Evolutionary conservation across 2,329 filamentous ascomycete species (phyloP).

Genomic region (Trichoderma atroviride): DNA sequence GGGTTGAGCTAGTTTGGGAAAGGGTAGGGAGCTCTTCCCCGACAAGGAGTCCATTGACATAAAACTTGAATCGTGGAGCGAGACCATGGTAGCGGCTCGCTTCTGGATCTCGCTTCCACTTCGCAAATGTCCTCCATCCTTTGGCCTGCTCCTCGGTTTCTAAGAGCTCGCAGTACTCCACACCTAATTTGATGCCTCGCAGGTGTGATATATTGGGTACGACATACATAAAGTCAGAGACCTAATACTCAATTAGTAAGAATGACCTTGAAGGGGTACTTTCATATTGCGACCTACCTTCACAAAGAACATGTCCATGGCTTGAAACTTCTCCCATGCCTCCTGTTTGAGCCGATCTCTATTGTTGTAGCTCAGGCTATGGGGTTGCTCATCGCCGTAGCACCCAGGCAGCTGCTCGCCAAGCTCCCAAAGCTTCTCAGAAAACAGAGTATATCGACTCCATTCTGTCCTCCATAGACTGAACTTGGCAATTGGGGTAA

Average conservation of each 20-base stretch:
- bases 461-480: constrained; percentile 63
- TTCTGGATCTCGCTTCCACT: constrained; percentile 64
- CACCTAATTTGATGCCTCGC: constrained; percentile 55
- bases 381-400: constrained; percentile 52
- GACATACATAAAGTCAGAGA: constrained; percentile 63
- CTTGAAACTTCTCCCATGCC: constrained; percentile 57
- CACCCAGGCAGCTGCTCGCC: constrained; percentile 56
- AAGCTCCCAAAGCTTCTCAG: constrained; percentile 54
- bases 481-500: constrained; percentile 57
- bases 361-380: constrained; percentile 46
- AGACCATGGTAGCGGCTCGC: constrained; percentile 55
- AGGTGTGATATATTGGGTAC: constrained; percentile 62
- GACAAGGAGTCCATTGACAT: constrained; percentile 57
- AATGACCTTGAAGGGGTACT: background rate
- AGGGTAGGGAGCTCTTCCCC: constrained; percentile 54
- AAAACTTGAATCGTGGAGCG: constrained; percentile 61
- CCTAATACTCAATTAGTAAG: constrained; percentile 40
- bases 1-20: constrained; percentile 53
- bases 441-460: constrained; percentile 58
- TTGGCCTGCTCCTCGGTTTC: constrained; percentile 51
- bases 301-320: constrained; percentile 67
- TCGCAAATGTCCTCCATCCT: constrained; percentile 49
- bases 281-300: constrained; percentile 50
- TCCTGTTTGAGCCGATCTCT: constrained; percentile 52
- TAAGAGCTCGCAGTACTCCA: constrained; percentile 63